phyloP scores from a whole-genome alignment of 352 stramenopile species.

The Phytophthora ohioensis region DNA sequence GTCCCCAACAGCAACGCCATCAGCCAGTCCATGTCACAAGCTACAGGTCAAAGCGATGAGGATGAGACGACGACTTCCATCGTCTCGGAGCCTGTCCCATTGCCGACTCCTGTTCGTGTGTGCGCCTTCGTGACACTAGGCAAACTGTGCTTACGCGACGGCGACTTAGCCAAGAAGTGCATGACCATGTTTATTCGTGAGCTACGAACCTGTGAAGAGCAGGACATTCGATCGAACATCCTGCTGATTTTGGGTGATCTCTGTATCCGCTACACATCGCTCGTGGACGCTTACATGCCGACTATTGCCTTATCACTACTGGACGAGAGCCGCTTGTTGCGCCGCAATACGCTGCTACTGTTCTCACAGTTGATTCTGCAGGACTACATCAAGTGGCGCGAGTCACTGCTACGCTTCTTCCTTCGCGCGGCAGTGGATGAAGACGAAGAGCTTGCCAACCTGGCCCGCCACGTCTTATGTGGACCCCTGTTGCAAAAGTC shows the following conservation, averaged over 20 bases:
- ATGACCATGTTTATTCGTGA: conserved; percentile 97
- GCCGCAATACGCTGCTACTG: conserved; percentile 95
- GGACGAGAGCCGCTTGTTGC: conserved; percentile 89
- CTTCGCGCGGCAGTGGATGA: conserved; percentile 95
- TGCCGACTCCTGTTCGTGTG: conserved; percentile 86
- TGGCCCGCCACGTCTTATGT: conserved; percentile 95
- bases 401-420: conserved; percentile 96
- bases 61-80: conserved; percentile 25
- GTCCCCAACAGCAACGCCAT: conserved; percentile 38
- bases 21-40: conserved; percentile 26
- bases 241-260: conserved; percentile 97
- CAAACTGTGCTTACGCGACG: conserved; percentile 96
- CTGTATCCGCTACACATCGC: conserved; percentile 96
- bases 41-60: conserved; percentile 35
- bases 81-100: conserved; percentile 37
- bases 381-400: conserved; percentile 99
- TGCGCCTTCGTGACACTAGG: conserved; percentile 95
- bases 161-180: conserved; percentile 92
- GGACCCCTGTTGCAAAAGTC: conserved; percentile 93
- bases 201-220: conserved; percentile 81
- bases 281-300: conserved; percentile 96
- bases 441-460: conserved; percentile 91
- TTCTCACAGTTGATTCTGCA: conserved; percentile 97
- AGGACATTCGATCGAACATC: conserved; percentile 96
- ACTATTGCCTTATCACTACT: conserved; percentile 95